These are phyloP conservation scores for Reticulascus tulasneorum DNA, from an alignment of 2,329 filamentous ascomycete species.

Conservation along the genomic window DNA sequence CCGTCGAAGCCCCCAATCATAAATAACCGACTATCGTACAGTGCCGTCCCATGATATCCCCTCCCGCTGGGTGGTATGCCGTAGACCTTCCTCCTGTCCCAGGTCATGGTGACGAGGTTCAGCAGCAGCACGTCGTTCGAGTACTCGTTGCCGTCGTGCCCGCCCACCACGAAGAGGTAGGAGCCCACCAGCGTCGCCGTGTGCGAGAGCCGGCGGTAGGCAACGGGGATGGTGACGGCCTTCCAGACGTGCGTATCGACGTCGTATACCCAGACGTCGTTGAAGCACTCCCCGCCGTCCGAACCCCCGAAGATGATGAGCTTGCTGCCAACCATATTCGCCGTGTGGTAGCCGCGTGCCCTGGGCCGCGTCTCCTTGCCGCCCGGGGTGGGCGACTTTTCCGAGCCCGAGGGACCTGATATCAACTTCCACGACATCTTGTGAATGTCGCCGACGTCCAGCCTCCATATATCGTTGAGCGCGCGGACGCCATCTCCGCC, in stretches of 20 bases:
- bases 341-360: constrained; percentile 66
- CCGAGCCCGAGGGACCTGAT: constrained; percentile 47
- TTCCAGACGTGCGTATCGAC: constrained; percentile 60
- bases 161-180: constrained; percentile 66
- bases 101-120: constrained; percentile 71
- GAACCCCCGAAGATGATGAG: constrained; percentile 69
- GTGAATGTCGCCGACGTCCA: constrained; percentile 61
- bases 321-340: constrained; percentile 69
- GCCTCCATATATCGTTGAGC: constrained; percentile 68
- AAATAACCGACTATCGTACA: constrained; percentile 62
- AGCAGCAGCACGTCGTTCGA: constrained; percentile 64
- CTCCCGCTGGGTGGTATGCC: constrained; percentile 58
- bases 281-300: constrained; percentile 68
- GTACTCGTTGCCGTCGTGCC: constrained; percentile 68
- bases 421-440: constrained; percentile 69
- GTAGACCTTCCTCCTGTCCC: constrained; percentile 64
- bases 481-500: constrained; percentile 67
- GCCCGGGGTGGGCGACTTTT: constrained; percentile 20
- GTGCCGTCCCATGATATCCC: constrained; percentile 63
- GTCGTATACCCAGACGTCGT: constrained; percentile 71
- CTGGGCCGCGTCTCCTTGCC: constrained; percentile 47
- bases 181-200: constrained; percentile 67
- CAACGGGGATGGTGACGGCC: constrained; percentile 52
- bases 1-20: constrained; percentile 67
- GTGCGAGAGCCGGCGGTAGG: constrained; percentile 63